Evolutionary conservation across 129 eudicot species (phyloP), one percentile per base, ranked within the genome.

Genomic region (Helianthus tuberosus): DNA sequence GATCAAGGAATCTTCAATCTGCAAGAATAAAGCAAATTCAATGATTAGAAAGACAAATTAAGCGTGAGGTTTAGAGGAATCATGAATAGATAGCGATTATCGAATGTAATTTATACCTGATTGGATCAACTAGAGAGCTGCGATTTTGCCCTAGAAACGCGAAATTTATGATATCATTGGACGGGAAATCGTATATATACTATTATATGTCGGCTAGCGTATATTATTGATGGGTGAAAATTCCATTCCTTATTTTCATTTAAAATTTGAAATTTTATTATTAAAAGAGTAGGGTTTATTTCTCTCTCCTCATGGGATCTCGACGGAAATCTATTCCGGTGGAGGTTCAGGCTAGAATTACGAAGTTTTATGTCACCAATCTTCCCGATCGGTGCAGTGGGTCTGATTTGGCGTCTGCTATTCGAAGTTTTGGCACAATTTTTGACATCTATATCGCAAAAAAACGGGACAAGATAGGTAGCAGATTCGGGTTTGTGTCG

Each of bases 81-180:
- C 41, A 59, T 25, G n/a, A 59, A 7, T 25, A 59, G 27, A 0
- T 59, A 25, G 64, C 4, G 64, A 59, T 1, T 1, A 59, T 11
- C 41, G 41, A 59, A 43, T 16, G 13, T 20, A 43, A 25, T 23
- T 57, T 27, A 16, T 25, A 72, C 60, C 48, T 73, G 77, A 20
- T 72, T 12, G 58, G 58, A 44, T 73, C 11, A 73, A 60, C 48
- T 59, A n/a, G 77, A 44, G 10, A 43, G 47, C 7, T 20, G 32
- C 16, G 35, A 59, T 60, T 73, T 73, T 59, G 75, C 75, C 75
- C 75, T 71, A 71, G 63, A 71, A 71, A 71, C 66, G 53, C 65
- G 25, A 55, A 54, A 27, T 25, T 38, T 38, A 8, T 57, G 66
- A 57, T 72, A 43, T 41, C 10, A 51, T 20, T 11, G 27, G 17